Evolutionary conservation across 2,329 filamentous ascomycete species (phyloP).

Genomic region (Graphilbum fragrans): DNA sequence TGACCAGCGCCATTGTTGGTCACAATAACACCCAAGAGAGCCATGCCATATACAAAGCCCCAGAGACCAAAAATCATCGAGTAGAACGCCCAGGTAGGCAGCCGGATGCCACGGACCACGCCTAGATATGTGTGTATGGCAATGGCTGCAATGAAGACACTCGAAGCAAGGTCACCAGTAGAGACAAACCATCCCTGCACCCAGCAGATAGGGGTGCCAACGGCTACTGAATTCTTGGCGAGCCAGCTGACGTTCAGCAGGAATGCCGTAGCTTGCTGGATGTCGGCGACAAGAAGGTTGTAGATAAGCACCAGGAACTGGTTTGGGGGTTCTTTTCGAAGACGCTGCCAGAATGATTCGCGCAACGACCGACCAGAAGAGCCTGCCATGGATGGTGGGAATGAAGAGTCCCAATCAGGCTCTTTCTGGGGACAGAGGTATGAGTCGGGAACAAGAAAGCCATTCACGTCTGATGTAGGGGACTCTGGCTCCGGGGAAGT

Average conservation of each 20-base stretch:
- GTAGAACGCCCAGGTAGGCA: conserved; percentile 39
- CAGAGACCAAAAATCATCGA: conserved; percentile 35
- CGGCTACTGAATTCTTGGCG: conserved; percentile 35
- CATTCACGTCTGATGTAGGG: conserved; percentile 22
- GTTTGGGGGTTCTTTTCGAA: conserved; percentile 33
- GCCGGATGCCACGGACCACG: conserved; percentile 42
- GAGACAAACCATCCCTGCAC: conserved; percentile 59
- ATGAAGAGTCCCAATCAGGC: not conserved
- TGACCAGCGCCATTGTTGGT: conserved; percentile 26
- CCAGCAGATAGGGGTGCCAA: conserved; percentile 41
- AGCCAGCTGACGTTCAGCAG: conserved; percentile 51
- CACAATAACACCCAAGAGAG: conserved; percentile 34
- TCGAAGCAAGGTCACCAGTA: conserved; percentile 52
- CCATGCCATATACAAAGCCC: conserved; percentile 46
- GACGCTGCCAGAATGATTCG: conserved; percentile 11
- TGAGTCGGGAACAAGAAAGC: conserved; percentile 15
- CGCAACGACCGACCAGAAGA: too few relatives aligned
- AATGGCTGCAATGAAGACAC: conserved; percentile 54
- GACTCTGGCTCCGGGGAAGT: conserved; percentile 17
- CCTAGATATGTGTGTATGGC: conserved; percentile 54
- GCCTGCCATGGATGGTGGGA: not conserved
- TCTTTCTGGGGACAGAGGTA: conserved; percentile 12
- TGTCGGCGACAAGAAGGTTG: conserved; percentile 56
- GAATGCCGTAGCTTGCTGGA: conserved; percentile 54
- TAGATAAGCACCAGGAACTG: conserved; percentile 60